Evolutionary conservation across 495 filamentous ascomycete species (phyloP).

Genomic region (Penicillium silybi): DNA sequence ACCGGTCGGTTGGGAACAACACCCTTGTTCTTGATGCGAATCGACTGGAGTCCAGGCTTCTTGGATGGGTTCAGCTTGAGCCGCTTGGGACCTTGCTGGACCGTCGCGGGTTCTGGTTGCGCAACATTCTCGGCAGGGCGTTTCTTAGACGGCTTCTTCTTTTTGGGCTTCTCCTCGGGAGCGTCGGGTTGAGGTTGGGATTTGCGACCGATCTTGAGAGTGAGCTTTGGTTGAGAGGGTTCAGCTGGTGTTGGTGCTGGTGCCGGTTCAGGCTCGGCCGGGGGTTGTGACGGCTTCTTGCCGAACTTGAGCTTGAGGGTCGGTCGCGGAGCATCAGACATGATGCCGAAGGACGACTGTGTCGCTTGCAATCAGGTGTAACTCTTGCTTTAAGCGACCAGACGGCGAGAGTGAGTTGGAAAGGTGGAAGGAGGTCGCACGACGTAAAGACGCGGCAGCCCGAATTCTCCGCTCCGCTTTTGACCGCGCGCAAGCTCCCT

Average conservation of each 20-base stretch:
- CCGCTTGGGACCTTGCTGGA: slow-evolving; percentile 36
- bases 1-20: slow-evolving; percentile 58
- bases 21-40: slow-evolving; percentile 56
- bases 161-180: slow-evolving; percentile 30
- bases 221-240: slow-evolving; percentile 43
- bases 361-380: background rate
- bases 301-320: slow-evolving; percentile 51
- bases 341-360: slow-evolving; percentile 7
- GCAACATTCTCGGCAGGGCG: slow-evolving; percentile 33
- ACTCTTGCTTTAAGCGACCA: background rate
- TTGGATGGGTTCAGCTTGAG: slow-evolving; percentile 44
- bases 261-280: slow-evolving; percentile 23
- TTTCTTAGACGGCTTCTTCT: slow-evolving; percentile 48
- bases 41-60: slow-evolving; percentile 40
- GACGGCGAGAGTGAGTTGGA: background rate
- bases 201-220: slow-evolving; percentile 48
- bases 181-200: slow-evolving; percentile 25
- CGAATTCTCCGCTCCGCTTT: background rate
- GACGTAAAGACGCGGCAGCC: background rate
- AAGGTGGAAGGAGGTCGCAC: background rate
- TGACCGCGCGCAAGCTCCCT: background rate
- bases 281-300: slow-evolving; percentile 33
- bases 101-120: slow-evolving; percentile 22
- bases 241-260: slow-evolving; percentile 28
- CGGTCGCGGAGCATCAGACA: slow-evolving; percentile 40